A percentile compares a stretch with the other conserved stretches of the same genome.
Conservation (phyloP, 228 moss, liverwort and hornwort species). For the Sphagnum magellanicum region DNA sequence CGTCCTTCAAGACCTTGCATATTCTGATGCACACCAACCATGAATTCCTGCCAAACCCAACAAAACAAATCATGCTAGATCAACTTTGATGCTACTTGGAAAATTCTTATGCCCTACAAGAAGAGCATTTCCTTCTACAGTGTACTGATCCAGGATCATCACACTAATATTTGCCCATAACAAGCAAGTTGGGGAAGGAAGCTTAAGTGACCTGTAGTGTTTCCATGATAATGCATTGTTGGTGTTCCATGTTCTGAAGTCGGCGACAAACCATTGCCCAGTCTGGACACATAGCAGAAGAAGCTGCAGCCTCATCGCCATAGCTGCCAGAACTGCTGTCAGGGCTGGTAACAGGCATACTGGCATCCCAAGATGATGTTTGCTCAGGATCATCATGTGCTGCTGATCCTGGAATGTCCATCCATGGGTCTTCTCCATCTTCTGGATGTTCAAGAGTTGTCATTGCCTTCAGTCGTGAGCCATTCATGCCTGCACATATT, state of each 20-base stretch:
- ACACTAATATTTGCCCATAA: background rate
- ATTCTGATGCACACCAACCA: constrained; percentile 47
- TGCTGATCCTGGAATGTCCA: constrained; percentile 16
- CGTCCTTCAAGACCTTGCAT: constrained; percentile 44
- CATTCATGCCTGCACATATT: no score
- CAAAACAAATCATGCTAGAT: background rate
- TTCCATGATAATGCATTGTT: constrained; percentile 39
- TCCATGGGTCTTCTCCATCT: constrained; percentile 30
- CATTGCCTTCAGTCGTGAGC: no score
- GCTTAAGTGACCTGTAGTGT: constrained; percentile 29
- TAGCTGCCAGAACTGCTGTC: constrained; percentile 37
- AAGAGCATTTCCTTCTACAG: no score
- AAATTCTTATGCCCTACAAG: no score
- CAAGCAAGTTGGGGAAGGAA: background rate
- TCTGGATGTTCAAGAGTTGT: constrained; percentile 23
- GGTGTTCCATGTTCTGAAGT: constrained; percentile 36
- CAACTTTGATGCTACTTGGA: no score
- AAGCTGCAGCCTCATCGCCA: constrained; percentile 38
- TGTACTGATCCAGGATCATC: no score
- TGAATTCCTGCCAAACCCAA: constrained; percentile 37
- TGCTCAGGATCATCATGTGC: constrained; percentile 23
- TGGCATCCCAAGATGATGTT: constrained; percentile 27
- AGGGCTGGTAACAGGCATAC: constrained; percentile 23
- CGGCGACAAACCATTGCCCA: constrained; percentile 47
- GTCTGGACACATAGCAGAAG: constrained; percentile 24